These are phyloP conservation scores for Beta vulgaris DNA, from an alignment of 148 eudicot genomes.

Conservation along the genomic window DNA sequence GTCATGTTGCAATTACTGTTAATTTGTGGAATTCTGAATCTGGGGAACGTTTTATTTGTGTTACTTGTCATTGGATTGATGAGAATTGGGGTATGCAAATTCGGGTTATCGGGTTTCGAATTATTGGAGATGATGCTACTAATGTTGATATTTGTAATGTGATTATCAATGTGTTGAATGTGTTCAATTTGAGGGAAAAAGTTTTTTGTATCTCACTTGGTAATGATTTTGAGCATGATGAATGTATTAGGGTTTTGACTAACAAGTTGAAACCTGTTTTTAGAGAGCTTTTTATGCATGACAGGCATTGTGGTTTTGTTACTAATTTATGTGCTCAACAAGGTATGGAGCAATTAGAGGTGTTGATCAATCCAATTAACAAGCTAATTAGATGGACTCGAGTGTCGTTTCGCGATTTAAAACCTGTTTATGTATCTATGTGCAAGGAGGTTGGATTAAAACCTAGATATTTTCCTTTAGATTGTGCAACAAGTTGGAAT, in stretches of 20 bases:
- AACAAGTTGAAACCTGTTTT: not conserved
- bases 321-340: constrained; percentile 11
- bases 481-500: not conserved
- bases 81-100: not conserved
- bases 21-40: constrained; percentile 14
- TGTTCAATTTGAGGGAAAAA: not conserved
- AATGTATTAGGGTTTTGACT: constrained; percentile 1
- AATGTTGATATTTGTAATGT: not conserved
- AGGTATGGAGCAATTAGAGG: not conserved
- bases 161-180: not conserved
- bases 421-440: not conserved
- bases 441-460: not conserved
- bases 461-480: not conserved
- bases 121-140: not conserved
- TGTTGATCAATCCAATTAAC: not conserved
- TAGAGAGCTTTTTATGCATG: not conserved
- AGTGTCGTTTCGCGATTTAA: not conserved
- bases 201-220: not conserved
- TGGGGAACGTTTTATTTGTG: constrained; percentile 2
- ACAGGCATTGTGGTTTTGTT: constrained; percentile 6
- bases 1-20: not conserved
- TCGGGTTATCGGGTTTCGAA: constrained; percentile 13
- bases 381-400: not conserved
- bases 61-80: constrained; percentile 22
- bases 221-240: not conserved